These are phyloP conservation scores for Lasiodiplodia sp. DNA, from an alignment of 2,329 filamentous ascomycete species.

Conservation along the genomic window DNA sequence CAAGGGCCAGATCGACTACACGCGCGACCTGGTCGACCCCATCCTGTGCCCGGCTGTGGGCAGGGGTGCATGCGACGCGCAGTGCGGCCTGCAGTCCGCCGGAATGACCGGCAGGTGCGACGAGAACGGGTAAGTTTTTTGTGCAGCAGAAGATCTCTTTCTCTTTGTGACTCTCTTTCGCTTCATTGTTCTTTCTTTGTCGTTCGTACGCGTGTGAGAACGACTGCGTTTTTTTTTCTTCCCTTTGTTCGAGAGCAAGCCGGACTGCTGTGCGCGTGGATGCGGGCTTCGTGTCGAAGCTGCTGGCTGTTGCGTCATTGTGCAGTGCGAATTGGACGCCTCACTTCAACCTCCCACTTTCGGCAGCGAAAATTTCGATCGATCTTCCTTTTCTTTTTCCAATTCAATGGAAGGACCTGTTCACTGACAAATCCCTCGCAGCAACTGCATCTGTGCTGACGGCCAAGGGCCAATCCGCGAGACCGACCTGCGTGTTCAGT, in stretches of 20 bases:
- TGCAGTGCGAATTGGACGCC: not conserved
- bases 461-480: constrained; percentile 4
- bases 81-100: constrained; percentile 1
- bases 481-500: not conserved
- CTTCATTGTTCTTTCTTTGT: not conserved
- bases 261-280: not conserved
- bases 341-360: not conserved
- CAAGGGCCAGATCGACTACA: constrained; percentile 25
- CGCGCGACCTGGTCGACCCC: constrained; percentile 20
- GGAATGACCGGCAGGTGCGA: constrained; percentile 2
- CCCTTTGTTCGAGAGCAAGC: not conserved
- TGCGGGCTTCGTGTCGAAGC: not conserved
- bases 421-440: not conserved
- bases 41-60: constrained; percentile 17
- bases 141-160: not conserved
- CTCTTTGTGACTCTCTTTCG: not conserved
- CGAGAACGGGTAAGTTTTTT: constrained; percentile 2
- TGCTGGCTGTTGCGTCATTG: not conserved
- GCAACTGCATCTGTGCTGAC: constrained; percentile 13
- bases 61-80: not conserved
- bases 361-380: not conserved
- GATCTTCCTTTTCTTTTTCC: not conserved
- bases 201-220: not conserved
- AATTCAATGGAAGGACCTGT: not conserved
- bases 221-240: not conserved